Evolutionary conservation across 2,329 filamentous ascomycete species (phyloP).

Genomic region (Rutstroemia sp.): DNA sequence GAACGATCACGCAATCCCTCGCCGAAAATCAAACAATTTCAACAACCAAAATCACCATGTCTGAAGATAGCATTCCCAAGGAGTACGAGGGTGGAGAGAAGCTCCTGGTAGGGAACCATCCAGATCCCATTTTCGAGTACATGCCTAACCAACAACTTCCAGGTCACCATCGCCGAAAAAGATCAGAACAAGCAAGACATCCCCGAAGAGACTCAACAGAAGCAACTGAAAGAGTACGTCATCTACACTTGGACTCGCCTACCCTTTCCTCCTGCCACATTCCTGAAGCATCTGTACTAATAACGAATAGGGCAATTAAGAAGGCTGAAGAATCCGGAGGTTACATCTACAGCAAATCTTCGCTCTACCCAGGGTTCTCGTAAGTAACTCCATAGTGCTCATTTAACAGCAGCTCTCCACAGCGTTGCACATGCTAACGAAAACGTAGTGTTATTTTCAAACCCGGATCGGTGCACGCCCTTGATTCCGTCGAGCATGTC

Average conservation of each 20-base stretch:
- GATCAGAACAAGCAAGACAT: neutral
- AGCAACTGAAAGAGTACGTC: neutral
- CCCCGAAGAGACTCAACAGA: neutral
- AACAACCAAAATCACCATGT: no score
- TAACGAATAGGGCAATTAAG: neutral
- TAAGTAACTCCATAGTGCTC: neutral
- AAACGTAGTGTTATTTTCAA: neutral
- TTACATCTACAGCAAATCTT: neutral
- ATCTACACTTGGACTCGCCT: no score
- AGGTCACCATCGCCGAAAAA: neutral
- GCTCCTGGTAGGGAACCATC: neutral
- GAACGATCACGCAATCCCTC: no score
- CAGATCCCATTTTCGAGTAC: neutral
- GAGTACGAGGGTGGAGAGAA: no score
- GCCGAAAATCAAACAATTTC: no score
- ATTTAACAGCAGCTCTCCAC: no score
- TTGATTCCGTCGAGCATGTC: no score
- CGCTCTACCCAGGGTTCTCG: neutral
- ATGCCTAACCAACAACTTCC: neutral
- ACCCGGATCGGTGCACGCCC: neutral
- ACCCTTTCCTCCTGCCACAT: no score
- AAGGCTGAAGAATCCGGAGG: neutral
- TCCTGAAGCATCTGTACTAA: neutral
- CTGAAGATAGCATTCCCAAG: no score
- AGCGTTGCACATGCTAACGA: no score